phyloP scores from a whole-genome alignment of 2,329 filamentous ascomycete genomes.

The Herpotrichia juniperi region DNA sequence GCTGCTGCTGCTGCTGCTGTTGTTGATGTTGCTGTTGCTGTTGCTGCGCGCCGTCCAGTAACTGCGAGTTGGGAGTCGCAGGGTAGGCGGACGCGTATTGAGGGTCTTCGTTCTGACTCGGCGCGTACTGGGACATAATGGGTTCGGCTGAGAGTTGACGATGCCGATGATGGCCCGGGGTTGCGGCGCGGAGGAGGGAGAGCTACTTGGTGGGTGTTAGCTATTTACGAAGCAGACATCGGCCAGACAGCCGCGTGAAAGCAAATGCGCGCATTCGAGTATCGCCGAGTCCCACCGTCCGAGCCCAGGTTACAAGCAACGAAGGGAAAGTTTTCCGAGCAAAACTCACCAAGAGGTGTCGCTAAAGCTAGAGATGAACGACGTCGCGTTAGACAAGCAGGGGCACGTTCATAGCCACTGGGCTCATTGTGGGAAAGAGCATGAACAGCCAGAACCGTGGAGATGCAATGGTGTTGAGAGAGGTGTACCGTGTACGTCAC shows the following conservation, averaged over 20 bases:
- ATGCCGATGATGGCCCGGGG: constrained; percentile 2
- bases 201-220: not conserved
- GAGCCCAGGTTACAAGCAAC: not conserved
- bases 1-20: constrained; percentile 20
- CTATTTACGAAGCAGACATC: not conserved
- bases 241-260: not conserved
- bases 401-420: not conserved
- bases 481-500: not conserved
- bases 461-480: constrained; percentile 1
- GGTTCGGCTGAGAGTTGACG: constrained; percentile 4
- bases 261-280: not conserved
- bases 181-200: constrained; percentile 5
- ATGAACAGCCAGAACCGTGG: not conserved
- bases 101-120: constrained; percentile 29
- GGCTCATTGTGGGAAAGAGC: not conserved
- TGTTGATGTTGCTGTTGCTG: constrained; percentile 14
- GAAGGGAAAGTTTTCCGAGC: constrained; percentile 8
- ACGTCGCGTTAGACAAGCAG: not conserved
- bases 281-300: not conserved
- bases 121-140: constrained; percentile 23
- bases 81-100: constrained; percentile 44
- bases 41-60: constrained; percentile 18
- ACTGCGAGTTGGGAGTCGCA: constrained; percentile 22
- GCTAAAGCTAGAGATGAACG: not conserved
- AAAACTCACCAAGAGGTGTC: not conserved